Evolutionary conservation across 106 monocot genomes (phyloP).

Genomic region (Apostasia shenzhenica): DNA sequence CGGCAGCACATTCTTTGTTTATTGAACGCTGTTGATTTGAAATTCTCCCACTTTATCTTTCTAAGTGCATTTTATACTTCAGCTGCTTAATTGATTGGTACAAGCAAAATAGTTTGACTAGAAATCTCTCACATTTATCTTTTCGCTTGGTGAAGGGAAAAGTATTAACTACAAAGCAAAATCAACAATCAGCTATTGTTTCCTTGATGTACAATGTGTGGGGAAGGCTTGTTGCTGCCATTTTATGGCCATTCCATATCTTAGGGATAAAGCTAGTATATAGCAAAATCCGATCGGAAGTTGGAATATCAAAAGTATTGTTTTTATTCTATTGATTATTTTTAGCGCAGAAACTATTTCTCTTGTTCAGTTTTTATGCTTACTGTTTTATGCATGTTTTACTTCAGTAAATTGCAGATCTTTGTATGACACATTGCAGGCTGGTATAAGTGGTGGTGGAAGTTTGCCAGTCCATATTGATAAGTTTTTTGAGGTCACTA

Average conservation of each 20-base stretch:
- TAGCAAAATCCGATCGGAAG: conserved; percentile 61
- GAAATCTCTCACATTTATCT: background rate
- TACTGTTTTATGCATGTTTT: background rate
- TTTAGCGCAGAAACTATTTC: background rate
- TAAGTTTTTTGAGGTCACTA: conserved; percentile 84
- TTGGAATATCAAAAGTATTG: conserved; percentile 84
- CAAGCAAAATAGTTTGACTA: background rate
- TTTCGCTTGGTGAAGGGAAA: conserved; percentile 49
- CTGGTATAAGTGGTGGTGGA: conserved; percentile 93
- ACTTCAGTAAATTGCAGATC: conserved; percentile 19
- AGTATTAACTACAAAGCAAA: conserved; percentile 33
- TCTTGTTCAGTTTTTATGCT: background rate
- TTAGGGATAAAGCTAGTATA: conserved; percentile 63
- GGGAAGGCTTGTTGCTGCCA: conserved; percentile 43
- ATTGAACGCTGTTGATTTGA: background rate
- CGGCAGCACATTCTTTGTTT: background rate
- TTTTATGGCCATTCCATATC: conserved; percentile 80
- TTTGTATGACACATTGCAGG: conserved; percentile 54
- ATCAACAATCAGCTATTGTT: conserved; percentile 15
- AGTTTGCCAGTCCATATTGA: conserved; percentile 76
- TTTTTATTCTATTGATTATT: background rate
- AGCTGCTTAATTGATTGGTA: background rate
- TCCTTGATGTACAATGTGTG: conserved; percentile 46
- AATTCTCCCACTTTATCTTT: background rate
- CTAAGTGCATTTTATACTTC: background rate